These are phyloP conservation scores for Boletus eberwhitei DNA, from an alignment of 768 basidiomycete species.

Conservation along the genomic window DNA sequence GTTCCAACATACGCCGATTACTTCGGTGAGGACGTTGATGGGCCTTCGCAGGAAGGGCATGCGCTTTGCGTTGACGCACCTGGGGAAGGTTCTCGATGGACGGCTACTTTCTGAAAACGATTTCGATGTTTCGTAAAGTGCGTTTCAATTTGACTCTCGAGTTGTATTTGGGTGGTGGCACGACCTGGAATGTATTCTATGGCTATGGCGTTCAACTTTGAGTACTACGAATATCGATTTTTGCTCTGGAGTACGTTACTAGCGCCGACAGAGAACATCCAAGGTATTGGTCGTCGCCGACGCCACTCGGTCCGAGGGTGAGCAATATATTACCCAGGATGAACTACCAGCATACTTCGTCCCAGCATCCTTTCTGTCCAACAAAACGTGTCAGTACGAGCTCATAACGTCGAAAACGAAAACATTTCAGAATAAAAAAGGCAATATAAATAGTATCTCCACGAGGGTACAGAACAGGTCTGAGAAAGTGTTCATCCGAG, in stretches of 20 bases:
- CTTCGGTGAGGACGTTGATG: constrained; percentile 20
- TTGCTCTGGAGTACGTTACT: no score
- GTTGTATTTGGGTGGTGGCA: no score
- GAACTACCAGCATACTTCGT: no score
- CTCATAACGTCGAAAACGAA: background rate
- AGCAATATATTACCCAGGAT: no score
- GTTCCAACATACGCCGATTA: constrained; percentile 34
- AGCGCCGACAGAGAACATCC: no score
- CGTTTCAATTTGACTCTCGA: background rate
- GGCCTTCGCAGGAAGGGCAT: constrained; percentile 39
- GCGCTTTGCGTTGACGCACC: constrained; percentile 36
- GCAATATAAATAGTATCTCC: constrained; percentile 28
- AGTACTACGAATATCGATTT: no score
- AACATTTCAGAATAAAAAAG: constrained; percentile 15
- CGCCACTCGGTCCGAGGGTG: no score
- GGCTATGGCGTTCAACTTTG: no score
- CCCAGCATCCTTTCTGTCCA: background rate
- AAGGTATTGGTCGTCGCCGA: no score
- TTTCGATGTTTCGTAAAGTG: constrained; percentile 1
- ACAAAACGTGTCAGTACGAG: constrained; percentile 4
- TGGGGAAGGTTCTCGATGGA: constrained; percentile 38
- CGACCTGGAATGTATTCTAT: no score
- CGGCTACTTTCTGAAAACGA: constrained; percentile 16
- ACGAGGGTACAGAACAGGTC: constrained; percentile 31
- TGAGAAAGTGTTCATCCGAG: constrained; percentile 24